These are phyloP conservation scores for Clausena lansium DNA, from an alignment of 345 rosid genomes.

Conservation along the genomic window DNA sequence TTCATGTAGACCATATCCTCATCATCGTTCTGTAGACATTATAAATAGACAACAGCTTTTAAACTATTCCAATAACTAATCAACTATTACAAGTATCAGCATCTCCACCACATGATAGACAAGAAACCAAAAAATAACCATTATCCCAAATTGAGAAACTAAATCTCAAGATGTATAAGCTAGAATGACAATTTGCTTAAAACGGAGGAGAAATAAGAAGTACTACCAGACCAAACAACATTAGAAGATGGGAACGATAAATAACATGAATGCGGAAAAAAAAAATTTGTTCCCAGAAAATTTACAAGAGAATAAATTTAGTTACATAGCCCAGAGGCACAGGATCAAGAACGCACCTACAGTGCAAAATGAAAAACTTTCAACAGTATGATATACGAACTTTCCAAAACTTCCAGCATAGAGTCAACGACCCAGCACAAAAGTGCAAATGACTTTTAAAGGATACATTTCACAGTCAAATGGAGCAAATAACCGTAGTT, in stretches of 20 bases:
- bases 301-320: not conserved
- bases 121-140: not conserved
- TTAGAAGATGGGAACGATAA: not conserved
- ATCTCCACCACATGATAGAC: not conserved
- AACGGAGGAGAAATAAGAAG: not conserved
- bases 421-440: not conserved
- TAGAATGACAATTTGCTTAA: not conserved
- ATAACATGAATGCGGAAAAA: not conserved
- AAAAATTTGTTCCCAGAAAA: not conserved
- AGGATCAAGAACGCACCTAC: not conserved
- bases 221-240: not conserved
- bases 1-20: constrained; percentile 92
- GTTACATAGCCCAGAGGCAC: not conserved
- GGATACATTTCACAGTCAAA: not conserved
- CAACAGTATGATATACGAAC: not conserved
- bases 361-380: not conserved
- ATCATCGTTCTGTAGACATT: constrained; percentile 67
- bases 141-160: not conserved
- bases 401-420: constrained; percentile 4
- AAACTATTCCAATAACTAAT: constrained; percentile 16
- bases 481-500: not conserved
- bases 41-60: constrained; percentile 22
- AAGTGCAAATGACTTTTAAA: not conserved
- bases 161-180: not conserved
- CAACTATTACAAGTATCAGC: not conserved